Conservation (phyloP, 148 eudicot genomes). For the Heliamphora exappendiculata region DNA sequence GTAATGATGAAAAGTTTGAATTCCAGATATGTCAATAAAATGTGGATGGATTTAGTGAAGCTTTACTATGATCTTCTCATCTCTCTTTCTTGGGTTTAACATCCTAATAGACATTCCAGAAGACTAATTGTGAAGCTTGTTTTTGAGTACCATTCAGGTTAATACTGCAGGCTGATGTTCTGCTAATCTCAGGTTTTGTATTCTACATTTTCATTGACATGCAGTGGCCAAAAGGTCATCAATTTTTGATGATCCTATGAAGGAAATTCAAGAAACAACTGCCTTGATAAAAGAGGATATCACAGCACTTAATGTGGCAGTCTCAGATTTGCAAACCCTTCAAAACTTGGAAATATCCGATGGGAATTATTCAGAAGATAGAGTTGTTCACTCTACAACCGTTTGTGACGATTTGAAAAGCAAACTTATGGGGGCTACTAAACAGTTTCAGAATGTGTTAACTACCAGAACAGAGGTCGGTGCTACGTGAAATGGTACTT, state of each 20-base stretch:
- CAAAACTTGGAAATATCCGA: conserved; percentile 52
- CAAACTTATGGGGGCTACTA: conserved; percentile 78
- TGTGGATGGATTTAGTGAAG: not conserved
- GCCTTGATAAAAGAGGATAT: conserved; percentile 56
- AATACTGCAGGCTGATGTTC: not conserved
- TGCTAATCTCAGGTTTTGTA: not conserved
- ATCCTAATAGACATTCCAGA: not conserved
- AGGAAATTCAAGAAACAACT: conserved; percentile 70
- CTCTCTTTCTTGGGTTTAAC: not conserved
- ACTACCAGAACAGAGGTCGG: conserved; percentile 73
- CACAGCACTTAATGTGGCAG: conserved; percentile 62
- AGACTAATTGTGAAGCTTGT: not conserved
- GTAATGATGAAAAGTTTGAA: not conserved
- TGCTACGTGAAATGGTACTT: not conserved
- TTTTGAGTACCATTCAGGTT: not conserved
- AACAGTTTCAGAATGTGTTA: conserved; percentile 74
- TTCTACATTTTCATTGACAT: not conserved
- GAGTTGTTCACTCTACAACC: conserved; percentile 55
- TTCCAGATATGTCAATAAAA: not conserved
- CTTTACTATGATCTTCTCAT: not conserved
- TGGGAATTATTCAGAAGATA: conserved; percentile 62
- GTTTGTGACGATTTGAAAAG: conserved; percentile 79
- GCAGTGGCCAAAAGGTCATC: conserved; percentile 78
- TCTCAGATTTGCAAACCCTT: conserved; percentile 67
- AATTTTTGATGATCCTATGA: conserved; percentile 73